Evolutionary conservation across 2,329 filamentous ascomycete genomes (phyloP).

Genomic region (Hansfordia pulvinata): DNA sequence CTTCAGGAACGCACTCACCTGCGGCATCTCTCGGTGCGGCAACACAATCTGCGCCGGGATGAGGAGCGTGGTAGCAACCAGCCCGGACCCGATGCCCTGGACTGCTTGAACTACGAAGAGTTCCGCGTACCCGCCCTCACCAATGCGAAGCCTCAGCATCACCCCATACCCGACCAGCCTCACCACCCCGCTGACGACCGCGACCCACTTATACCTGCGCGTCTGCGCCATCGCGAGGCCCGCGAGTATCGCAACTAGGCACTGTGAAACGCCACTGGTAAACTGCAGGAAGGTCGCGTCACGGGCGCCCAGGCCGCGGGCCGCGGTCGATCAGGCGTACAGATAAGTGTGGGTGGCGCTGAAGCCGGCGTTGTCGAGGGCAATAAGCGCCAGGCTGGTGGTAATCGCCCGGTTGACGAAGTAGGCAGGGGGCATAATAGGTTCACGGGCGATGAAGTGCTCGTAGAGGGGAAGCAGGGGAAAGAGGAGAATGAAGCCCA

Average conservation of each 20-base stretch:
- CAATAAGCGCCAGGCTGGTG: conserved; percentile 1
- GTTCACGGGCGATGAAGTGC: conserved; percentile 2
- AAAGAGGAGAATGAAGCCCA: conserved; percentile 1
- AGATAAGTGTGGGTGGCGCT: conserved; percentile 4
- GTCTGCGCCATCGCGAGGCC: conserved; percentile 3
- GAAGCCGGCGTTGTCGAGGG: conserved; percentile 1
- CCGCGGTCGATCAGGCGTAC: conserved; percentile 4
- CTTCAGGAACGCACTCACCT: too few species aligned
- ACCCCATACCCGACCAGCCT: conserved; percentile 5
- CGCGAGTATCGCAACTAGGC: conserved; percentile 1
- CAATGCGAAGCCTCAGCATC: conserved; percentile 3
- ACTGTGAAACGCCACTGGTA: conserved; percentile 9
- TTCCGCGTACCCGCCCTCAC: conserved; percentile 1
- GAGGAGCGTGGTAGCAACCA: conserved; percentile 1
- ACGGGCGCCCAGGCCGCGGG: conserved; percentile 1
- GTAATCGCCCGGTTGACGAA: conserved; percentile 2
- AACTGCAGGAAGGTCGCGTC: conserved; percentile 8
- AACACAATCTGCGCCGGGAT: conserved; percentile 2
- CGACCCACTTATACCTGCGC: conserved; percentile 4
- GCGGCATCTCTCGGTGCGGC: conserved; percentile 2
- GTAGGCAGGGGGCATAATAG: conserved; percentile 2
- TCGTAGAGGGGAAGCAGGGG: conserved; percentile 3
- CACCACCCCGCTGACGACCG: conserved; percentile 3
- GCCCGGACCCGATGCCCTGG: conserved; percentile 3
- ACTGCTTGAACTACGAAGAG: conserved; percentile 3